Evolutionary conservation across 257 asterid species (phyloP).

Genomic region (Solanum chiquidenum): DNA sequence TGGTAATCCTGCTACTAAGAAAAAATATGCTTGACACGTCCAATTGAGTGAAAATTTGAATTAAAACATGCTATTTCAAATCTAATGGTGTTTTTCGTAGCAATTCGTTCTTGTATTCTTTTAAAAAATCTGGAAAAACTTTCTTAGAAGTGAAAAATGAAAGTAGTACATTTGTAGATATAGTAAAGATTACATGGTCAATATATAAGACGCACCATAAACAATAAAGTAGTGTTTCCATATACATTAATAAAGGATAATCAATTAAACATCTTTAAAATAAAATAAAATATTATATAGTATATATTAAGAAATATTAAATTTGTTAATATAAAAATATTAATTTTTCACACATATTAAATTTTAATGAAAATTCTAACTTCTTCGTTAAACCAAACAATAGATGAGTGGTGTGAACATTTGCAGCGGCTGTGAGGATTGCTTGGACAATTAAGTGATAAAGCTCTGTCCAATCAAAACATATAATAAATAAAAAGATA

Average conservation of each 20-base stretch:
- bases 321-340: not conserved
- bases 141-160: not conserved
- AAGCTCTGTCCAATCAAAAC: not conserved
- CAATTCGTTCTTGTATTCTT: not conserved
- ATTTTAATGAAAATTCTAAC: not conserved
- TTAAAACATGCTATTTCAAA: not conserved
- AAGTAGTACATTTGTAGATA: not conserved
- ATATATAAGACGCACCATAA: not conserved
- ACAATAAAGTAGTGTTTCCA: not conserved
- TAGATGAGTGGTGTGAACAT: not conserved
- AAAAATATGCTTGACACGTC: not conserved
- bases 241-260: not conserved
- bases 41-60: fast-evolving
- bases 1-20: not conserved
- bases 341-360: not conserved
- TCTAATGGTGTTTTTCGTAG: not conserved
- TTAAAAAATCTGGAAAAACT: not conserved
- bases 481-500: not conserved
- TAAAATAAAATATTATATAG: not conserved
- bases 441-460: not conserved
- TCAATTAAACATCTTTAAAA: not conserved
- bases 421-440: not conserved
- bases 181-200: not conserved
- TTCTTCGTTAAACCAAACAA: not conserved
- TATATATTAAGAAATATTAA: not conserved